Evolutionary conservation across 306 rosid species (phyloP), one percentile per base, ranked within the genome.

Genomic region (Vachellia pachyceras): DNA sequence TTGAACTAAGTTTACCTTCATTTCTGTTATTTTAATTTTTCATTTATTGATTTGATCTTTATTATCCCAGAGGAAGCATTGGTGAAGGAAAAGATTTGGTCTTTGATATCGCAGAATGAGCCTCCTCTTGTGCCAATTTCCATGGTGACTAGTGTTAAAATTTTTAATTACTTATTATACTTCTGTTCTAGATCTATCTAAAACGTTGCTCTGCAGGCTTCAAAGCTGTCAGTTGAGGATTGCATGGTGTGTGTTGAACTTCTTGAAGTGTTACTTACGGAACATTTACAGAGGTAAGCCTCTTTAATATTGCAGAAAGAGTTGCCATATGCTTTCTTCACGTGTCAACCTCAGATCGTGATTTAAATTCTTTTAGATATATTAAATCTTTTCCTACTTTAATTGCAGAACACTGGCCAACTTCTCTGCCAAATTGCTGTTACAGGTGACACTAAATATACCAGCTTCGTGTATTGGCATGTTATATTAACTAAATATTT

Each of bases 61-160:
- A 71, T 78, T 82, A 75, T 12, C 63, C 45, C 85, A 95, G 99
- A 93, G 86, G 99, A 95, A 81, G 78, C 84, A 22, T 70, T 95
- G 82, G 83, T 87, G 73, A 95, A 87, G 92, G 99, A 95, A 84
- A 95, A 93, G 88, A 85, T 95, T 50, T 95, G 98, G 98, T 82
- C 91, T 86, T 9, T 93, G 82, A 69, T 90, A 77, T 90, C 96
- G 42, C 99, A 93, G 86, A 95, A 86, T 82, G 99, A 95, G 86
- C 93, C 97, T 83, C 91, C 97, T 3, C 81, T 95, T 13, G 69
- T 95, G 69, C 91, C 97, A 85, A 84, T 95, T 86, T 84, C 95
- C 40, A 81, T 84, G 99, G 99, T 95, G 87, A 77, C 67, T 84
- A 70, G 52, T 69, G 64, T 68, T 73, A 9, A 76, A 47, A 65